phyloP scores from a whole-genome alignment of 164 flowering plant species.

The Aristolochia californica region DNA sequence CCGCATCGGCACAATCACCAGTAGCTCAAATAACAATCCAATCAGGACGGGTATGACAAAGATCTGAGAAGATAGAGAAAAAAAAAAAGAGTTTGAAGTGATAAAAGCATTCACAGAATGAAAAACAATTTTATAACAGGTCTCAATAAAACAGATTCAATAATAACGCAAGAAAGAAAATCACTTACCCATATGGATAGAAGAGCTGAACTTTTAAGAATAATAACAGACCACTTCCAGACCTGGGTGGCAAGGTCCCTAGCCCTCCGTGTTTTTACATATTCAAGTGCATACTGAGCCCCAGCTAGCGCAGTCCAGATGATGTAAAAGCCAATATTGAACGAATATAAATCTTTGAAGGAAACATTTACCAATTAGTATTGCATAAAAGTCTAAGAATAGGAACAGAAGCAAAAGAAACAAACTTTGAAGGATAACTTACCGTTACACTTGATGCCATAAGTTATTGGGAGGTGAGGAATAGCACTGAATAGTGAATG shows the following conservation, averaged over 20 bases:
- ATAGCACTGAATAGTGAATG: constrained; percentile 73
- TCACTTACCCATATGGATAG: constrained; percentile 84
- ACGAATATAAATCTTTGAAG: constrained; percentile 80
- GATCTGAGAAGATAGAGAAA: constrained; percentile 48
- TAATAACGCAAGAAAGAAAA: background rate
- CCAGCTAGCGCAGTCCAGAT: constrained; percentile 91
- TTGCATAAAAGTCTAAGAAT: no score
- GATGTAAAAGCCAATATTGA: constrained; percentile 81
- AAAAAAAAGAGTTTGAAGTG: no score
- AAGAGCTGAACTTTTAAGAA: constrained; percentile 68
- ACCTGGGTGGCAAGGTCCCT: constrained; percentile 51
- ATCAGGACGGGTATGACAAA: constrained; percentile 88
- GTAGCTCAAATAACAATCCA: constrained; percentile 88
- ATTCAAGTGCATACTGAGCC: constrained; percentile 60
- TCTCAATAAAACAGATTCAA: background rate
- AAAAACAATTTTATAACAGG: background rate
- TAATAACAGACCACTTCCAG: constrained; percentile 83
- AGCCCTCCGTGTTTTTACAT: constrained; percentile 55
- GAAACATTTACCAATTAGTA: constrained; percentile 2
- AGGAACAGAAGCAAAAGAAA: no score
- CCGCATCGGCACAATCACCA: constrained; percentile 98
- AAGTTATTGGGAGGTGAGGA: constrained; percentile 88
- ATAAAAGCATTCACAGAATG: background rate
- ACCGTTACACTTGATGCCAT: constrained; percentile 98
- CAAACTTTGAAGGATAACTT: constrained; percentile 1